These are phyloP conservation scores for Aspergillus clavatus DNA, from an alignment of 2,329 filamentous ascomycete species.

Conservation along the genomic window DNA sequence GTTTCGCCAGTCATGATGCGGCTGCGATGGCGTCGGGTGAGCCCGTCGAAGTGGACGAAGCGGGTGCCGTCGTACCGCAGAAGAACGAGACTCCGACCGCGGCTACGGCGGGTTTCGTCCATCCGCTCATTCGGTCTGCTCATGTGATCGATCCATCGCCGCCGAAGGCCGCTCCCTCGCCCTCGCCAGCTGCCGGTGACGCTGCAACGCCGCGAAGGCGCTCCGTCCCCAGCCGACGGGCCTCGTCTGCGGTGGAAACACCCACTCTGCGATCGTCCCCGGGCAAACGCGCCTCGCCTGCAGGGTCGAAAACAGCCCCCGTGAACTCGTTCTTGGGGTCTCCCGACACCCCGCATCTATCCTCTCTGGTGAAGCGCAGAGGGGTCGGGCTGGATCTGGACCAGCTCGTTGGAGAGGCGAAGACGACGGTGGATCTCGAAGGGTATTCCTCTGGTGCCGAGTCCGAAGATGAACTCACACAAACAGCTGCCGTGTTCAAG, in stretches of 20 bases:
- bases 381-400: constrained; percentile 59
- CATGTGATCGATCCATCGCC: constrained; percentile 29
- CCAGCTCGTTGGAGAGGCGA: constrained; percentile 55
- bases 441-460: constrained; percentile 38
- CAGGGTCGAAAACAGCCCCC: constrained; percentile 8
- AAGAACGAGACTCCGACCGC: constrained; percentile 27
- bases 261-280: constrained; percentile 9
- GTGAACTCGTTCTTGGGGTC: constrained; percentile 50
- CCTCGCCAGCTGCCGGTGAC: constrained; percentile 9
- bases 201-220: constrained; percentile 19
- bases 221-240: constrained; percentile 8
- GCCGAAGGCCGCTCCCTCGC: constrained; percentile 13
- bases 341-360: constrained; percentile 61
- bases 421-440: constrained; percentile 36
- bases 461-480: constrained; percentile 31
- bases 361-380: constrained; percentile 57
- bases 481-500: constrained; percentile 15
- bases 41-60: constrained; percentile 66
- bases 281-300: constrained; percentile 16
- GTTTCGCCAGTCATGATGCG: constrained; percentile 94
- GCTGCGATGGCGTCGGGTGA: constrained; percentile 85
- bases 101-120: constrained; percentile 50
- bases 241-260: constrained; percentile 22
- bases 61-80: constrained; percentile 43
- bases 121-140: constrained; percentile 58